phyloP scores from a whole-genome alignment of 148 eudicot species.

The Fagopyrum homotropicum region DNA sequence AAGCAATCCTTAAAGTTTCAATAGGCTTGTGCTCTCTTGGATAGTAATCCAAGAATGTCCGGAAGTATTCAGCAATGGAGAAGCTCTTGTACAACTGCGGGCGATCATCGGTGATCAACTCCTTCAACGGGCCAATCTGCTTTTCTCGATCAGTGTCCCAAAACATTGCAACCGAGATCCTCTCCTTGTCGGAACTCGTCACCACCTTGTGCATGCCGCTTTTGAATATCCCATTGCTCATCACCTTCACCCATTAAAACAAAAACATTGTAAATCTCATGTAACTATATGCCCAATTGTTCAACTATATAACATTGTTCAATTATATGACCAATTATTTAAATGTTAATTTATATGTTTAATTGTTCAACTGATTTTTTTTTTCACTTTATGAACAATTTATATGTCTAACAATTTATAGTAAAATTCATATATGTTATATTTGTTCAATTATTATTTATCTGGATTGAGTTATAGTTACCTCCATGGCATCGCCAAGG shows the following conservation, averaged over 20 bases:
- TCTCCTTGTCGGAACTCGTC: conserved; percentile 22
- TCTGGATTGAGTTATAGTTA: not conserved
- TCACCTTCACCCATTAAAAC: conserved; percentile 17
- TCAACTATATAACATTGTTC: too few relatives aligned
- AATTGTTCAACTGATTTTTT: too few relatives aligned
- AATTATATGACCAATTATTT: too few relatives aligned
- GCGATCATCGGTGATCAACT: conserved; percentile 16
- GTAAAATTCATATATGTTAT: too few relatives aligned
- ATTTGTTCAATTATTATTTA: too few relatives aligned
- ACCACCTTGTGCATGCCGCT: conserved; percentile 27
- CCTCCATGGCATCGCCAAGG: conserved; percentile 38
- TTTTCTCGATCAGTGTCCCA: not conserved
- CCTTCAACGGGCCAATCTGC: conserved; percentile 21
- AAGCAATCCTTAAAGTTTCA: not conserved
- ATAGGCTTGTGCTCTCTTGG: conserved; percentile 6
- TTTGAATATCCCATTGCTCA: conserved; percentile 26
- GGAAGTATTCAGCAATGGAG: conserved; percentile 12
- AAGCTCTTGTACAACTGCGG: conserved; percentile 26
- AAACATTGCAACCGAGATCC: conserved; percentile 22
- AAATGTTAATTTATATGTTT: too few relatives aligned
- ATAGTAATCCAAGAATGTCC: not conserved
- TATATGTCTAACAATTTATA: too few relatives aligned
- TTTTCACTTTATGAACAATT: too few relatives aligned
- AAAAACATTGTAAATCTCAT: too few relatives aligned
- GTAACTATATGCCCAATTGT: too few relatives aligned